Evolutionary conservation across 179 eudicot genomes (phyloP), one percentile per base, ranked within the genome.

Genomic region (Corrigiola litoralis): DNA sequence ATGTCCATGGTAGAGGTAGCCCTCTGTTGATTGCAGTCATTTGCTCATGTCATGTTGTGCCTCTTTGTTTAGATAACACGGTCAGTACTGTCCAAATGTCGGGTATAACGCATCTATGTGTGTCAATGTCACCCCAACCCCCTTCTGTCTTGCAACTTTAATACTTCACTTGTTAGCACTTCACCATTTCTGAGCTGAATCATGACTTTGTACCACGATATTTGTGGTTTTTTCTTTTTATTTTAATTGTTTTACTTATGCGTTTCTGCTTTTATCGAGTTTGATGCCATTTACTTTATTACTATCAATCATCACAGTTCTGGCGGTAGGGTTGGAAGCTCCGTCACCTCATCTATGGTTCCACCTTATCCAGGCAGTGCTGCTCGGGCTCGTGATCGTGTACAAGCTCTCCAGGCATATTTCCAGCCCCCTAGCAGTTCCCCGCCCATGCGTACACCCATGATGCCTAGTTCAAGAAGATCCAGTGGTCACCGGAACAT

Each of bases 361-460:
- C 92, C 94, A 58, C 84, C 96, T 33, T 79, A 89, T 76, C 95
- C 96, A 57, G 89, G 91, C 34, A 82, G 92, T 60, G 91, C 81
- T 58, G 92, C 95, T 66, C 84, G 98, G 50, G 76, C 90, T 68
- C 98, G 90, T 48, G 89, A 82, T 46, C 87, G 92, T 58, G 79
- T 78, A 32, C 92, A 90, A 60, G 87, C 95, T 59, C 86, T 87
- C 66, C 98, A 92, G 60, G 95, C 96, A 49, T 87, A 92, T 61
- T 87, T 73, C 69, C 98, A 92, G 58, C 96, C 78, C 62, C 89
- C 89, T 5, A 84, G 72, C 78, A 77, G 60, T 50, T 74, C 80
- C 23, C 85, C 85, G 24, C 74, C 83, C 17, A 37, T 80, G 8
- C 94, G 84, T 16, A 37, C 84, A 9, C 84, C 92, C 1, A 33